Evolutionary conservation across 2,329 filamentous ascomycete species (phyloP), one percentile per base, ranked within the genome.

Genomic region (Penicillium occitanis): DNA sequence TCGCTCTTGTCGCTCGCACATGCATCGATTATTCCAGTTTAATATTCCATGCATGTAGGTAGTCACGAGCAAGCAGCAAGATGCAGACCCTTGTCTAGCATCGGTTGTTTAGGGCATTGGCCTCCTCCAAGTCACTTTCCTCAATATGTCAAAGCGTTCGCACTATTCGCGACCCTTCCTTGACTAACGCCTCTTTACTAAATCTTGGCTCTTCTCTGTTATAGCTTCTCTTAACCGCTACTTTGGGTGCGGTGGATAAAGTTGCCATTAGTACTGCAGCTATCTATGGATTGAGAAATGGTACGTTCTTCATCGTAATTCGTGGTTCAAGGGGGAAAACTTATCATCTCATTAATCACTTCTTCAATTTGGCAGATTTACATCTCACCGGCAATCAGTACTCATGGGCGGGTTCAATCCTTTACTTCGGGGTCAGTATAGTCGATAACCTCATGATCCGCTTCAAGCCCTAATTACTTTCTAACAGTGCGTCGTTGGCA

Each of bases 221-320:
- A 57, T 59, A 66, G 64, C 64, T 66, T 37, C 64, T 74, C 44
- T 48, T 73, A 28, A 74, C 71, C 17, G 73, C 72, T 4, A 74
- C 73, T 1, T 63, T 75, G 28, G 71, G 73, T 17, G 74, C 71
- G 17, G 70, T 74, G 25, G 73, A 75, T 58, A 75, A 75, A 64
- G 71, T 73, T 10, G 71, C 73, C 25, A 69, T 75, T 60, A 71
- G 72, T 11, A 74, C 73, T 6, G 85, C 85, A 0, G 79, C 84
- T 1, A 84, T 87, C 0, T 87, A 87, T 64, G 85, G 83, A 0
- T 72, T 86, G 44, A 76, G 76, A n/a, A 73, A 81, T 40, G 66
- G 66, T 3, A 64, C 62, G 48, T 53, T 42, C 22, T 50, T 62
- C 48, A 46, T 65, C 13, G 5, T 55, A 25, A 5, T 22, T 57